These are phyloP conservation scores for Hypholoma fasciculare DNA, from an alignment of 768 basidiomycete species.

Conservation along the genomic window DNA sequence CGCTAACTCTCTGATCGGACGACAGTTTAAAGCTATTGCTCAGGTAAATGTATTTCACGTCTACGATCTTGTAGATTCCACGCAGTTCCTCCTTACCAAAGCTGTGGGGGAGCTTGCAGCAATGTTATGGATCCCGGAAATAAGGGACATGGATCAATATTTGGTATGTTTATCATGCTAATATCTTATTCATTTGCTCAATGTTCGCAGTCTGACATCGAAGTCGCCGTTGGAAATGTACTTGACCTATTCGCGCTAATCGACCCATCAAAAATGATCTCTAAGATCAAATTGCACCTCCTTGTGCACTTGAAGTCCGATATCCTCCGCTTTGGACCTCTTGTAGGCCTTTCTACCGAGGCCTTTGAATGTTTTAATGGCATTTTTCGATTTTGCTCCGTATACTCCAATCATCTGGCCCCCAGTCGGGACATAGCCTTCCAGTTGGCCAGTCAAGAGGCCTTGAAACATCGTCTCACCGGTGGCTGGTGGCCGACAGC, in stretches of 20 bases:
- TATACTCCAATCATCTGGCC: conserved; percentile 41
- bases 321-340: conserved; percentile 25
- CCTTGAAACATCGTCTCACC: conserved; percentile 28
- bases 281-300: conserved; percentile 37
- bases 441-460: conserved; percentile 27
- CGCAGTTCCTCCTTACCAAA: conserved; percentile 26
- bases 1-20: conserved; percentile 39
- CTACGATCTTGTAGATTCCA: conserved; percentile 27
- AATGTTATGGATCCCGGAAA: conserved; percentile 41
- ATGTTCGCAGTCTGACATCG: conserved; percentile 26
- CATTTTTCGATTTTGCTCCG: conserved; percentile 37
- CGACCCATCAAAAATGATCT: conserved; percentile 33
- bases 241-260: conserved; percentile 31
- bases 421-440: conserved; percentile 41
- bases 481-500: conserved; percentile 31
- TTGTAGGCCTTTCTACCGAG: conserved; percentile 33
- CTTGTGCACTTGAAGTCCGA: conserved; percentile 32
- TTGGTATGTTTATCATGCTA: conserved; percentile 17
- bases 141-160: conserved; percentile 35
- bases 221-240: conserved; percentile 31
- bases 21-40: conserved; percentile 38
- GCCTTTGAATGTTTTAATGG: conserved; percentile 42
- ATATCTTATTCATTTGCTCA: neutral
- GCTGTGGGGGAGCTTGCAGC: conserved; percentile 33
- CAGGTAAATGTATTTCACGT: conserved; percentile 39